Conservation (phyloP, 1,139 yeast species). For the Geotrichum phurueaensis region DNA sequence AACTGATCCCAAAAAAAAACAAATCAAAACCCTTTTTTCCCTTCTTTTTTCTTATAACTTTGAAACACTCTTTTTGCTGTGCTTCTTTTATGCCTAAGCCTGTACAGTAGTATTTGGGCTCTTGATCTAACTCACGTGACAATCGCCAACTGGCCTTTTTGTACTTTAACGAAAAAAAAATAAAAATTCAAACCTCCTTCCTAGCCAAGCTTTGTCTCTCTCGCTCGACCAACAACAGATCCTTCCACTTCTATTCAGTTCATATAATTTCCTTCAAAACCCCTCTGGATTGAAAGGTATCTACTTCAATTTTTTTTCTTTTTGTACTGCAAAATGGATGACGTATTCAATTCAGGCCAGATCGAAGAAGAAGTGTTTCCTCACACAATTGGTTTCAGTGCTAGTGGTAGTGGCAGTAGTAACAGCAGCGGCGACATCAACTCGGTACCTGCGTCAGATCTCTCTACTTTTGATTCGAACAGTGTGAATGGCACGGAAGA, state of each 20-base stretch:
- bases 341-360: background rate
- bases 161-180: background rate
- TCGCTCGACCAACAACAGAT: background rate
- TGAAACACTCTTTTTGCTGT: background rate
- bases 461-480: background rate
- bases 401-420: background rate
- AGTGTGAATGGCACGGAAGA: constrained; percentile 1
- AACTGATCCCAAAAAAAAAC: background rate
- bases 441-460: background rate
- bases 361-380: background rate
- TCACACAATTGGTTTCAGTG: background rate
- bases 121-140: background rate
- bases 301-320: background rate
- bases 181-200: background rate
- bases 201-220: background rate
- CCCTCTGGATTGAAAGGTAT: background rate
- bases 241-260: background rate
- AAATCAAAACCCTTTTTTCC: background rate
- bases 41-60: background rate
- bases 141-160: background rate
- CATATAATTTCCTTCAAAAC: background rate
- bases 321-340: background rate
- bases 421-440: background rate
- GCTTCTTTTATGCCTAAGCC: background rate
- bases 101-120: background rate